Evolutionary conservation across 2,329 filamentous ascomycete species (phyloP), one percentile per base, ranked within the genome.

Genomic region (Calonectria henricotiae): DNA sequence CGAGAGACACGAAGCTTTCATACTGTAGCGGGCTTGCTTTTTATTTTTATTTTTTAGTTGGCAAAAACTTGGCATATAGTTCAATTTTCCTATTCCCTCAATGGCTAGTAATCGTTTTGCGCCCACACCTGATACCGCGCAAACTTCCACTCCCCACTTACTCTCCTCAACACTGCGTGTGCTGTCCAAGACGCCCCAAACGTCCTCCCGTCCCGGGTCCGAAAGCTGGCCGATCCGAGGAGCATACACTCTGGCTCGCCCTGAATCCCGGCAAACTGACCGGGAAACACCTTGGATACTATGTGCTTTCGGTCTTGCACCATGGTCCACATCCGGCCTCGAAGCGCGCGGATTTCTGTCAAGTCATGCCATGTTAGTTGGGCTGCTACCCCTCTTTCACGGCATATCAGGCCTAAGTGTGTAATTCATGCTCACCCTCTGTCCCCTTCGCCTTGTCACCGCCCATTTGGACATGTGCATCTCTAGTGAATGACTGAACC

Each of bases 401-500:
- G 25, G 20, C 32, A 2, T 23, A 25, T 58, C 35, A 9, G 51
- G 51, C 51, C 39, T 32, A 58, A 39, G 12, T 20, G 20, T 58
- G 32, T 39, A 43, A 30, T 54, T 39, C 32, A 37, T 39, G 68
- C 76, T 72, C 69, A 81, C 81, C 80, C 72, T 85, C 74, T 23
- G 74, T 76, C 15, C 85, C 84, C 17, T 68, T 75, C 1, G 81
- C 85, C 37, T 75, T 75, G 62, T 82, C 82, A 17, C 79, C 79
- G n/a, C 82, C 85, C 67, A 88, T 83, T 6, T 82, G 76, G 9
- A 87, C 76, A 23, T 73, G 74, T n/a, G 85, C 86, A 58, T 84
- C 83, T 4, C 83, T 74, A 2, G 75, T 76, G 74, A 87, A 88
- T 44, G 77, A 82, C 37, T 77, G 76, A 17, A 84, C 76, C 86